Percentiles rank a stretch among this genome's conserved stretches.
These are phyloP conservation scores for Colletotrichum shisoi DNA, from an alignment of 2,329 filamentous ascomycete species.

Conservation along the genomic window DNA sequence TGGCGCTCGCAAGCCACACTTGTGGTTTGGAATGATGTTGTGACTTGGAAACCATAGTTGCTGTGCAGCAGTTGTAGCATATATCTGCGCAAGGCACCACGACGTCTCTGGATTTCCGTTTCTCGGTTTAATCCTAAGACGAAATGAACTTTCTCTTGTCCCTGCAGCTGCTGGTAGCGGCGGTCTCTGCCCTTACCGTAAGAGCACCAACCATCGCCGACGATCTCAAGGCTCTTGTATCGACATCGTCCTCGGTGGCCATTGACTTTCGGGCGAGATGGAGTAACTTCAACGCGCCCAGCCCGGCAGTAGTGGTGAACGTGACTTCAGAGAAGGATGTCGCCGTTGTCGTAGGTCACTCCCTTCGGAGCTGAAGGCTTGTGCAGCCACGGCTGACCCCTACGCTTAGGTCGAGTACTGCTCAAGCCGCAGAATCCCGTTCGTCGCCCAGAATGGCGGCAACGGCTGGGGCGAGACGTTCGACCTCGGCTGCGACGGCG, in stretches of 20 bases:
- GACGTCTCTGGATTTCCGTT: fast-evolving
- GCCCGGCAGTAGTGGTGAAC: conserved; percentile 14
- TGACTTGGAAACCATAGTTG: too few species aligned
- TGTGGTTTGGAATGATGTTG: too few species aligned
- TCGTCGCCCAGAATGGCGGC: conserved; percentile 39
- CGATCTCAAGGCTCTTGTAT: conserved; percentile 10
- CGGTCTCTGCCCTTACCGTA: neutral
- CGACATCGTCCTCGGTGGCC: neutral
- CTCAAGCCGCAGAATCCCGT: conserved; percentile 17
- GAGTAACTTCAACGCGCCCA: conserved; percentile 22
- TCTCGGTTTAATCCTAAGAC: too few species aligned
- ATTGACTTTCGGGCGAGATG: conserved; percentile 21
- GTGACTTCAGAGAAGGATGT: conserved; percentile 23
- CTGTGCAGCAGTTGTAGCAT: too few species aligned
- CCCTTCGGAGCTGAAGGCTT: neutral
- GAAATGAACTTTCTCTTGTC: neutral
- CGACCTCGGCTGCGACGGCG: conserved; percentile 36
- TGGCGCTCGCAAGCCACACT: too few species aligned
- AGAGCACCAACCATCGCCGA: conserved; percentile 1
- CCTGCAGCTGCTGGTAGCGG: neutral
- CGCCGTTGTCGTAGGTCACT: conserved; percentile 13
- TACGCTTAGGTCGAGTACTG: conserved; percentile 30
- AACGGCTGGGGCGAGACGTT: conserved; percentile 39
- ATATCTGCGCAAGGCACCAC: too few species aligned
- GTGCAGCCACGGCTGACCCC: neutral